Percentiles rank a stretch among this genome's conserved stretches.
Evolutionary conservation across 805 yeast species (phyloP).

Genomic region (Candida insectalens): DNA sequence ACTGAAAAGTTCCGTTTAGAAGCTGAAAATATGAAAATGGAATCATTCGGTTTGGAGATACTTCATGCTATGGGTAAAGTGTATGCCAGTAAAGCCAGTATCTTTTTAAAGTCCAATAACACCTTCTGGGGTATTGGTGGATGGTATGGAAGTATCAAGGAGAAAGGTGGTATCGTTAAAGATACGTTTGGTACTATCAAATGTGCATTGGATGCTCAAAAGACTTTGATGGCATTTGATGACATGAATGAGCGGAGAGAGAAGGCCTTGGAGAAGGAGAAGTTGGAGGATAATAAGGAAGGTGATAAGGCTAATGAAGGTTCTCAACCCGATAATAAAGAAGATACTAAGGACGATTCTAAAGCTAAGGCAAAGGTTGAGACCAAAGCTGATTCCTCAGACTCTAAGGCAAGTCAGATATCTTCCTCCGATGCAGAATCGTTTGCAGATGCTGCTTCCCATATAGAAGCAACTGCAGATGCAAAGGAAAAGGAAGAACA

Average conservation of each 20-base stretch:
- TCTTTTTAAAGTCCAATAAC: slow-evolving; percentile 63
- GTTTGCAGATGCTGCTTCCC: neutral
- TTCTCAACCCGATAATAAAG: neutral
- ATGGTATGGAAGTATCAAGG: slow-evolving; percentile 69
- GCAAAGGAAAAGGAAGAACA: slow-evolving; percentile 20
- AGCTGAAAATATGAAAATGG: slow-evolving; percentile 79
- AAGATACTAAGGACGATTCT: neutral
- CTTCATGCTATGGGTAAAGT: slow-evolving; percentile 75
- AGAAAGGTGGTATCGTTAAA: slow-evolving; percentile 74
- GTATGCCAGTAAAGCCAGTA: slow-evolving; percentile 67
- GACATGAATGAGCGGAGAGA: slow-evolving; percentile 51
- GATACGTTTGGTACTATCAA: slow-evolving; percentile 76
- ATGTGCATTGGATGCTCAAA: slow-evolving; percentile 83
- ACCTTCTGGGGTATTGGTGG: slow-evolving; percentile 78
- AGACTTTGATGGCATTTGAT: slow-evolving; percentile 62
- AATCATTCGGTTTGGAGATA: slow-evolving; percentile 89
- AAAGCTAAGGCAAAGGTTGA: neutral
- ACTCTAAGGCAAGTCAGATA: too few relatives aligned
- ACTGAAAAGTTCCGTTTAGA: slow-evolving; percentile 45
- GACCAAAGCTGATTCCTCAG: neutral
- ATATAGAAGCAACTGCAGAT: slow-evolving; percentile 1
- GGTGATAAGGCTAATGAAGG: neutral
- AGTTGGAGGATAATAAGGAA: slow-evolving; percentile 8
- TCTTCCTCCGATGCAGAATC: neutral
- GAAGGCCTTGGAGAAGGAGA: slow-evolving; percentile 16